Base-by-base conservation (phyloP, 1,284 basidiomycete species). In the Cutaneotrichosporon sp. region DNA sequence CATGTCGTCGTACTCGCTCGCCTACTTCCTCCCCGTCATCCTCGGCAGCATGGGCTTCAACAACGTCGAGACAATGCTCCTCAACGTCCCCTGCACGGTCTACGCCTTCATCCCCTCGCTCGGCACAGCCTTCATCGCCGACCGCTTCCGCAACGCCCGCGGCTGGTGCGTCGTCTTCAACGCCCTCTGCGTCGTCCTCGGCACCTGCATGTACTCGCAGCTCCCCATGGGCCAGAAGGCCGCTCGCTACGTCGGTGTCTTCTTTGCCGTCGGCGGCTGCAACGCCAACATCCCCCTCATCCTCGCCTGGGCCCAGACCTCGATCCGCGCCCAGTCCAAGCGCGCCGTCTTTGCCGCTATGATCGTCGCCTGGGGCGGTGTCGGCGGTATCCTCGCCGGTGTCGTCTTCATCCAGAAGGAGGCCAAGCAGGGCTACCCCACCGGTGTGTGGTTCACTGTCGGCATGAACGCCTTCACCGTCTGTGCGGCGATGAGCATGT, bases 281-380 rank as follows among this genome's bases (percentile, higher is more conserved):
- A 60, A 71, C 64, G 59, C 67, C 55, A 76, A 73, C 63, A 65
- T 75, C 11, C 76, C 78, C 5, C 70, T 72, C 43, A 67, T 73
- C 43, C 62, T 75, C 29, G 67, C 73, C 7, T 78, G 75, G 69
- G 71, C 72, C 47, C 73, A 77, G 63, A 79, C 77, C 68, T 81
- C 80, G 71, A 77, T 82, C 43, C 76, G 76, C 16, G 71, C 73
- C n/a, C 77, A 81, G 65, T 73, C 74, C 29, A 81, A 81, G 63
- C 66, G 70, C 45, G 67, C 71, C 24, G 75, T 78, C 46, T 47
- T 59, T n/a, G 51, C 56, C 20, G 62, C 60, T 1, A 27, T 63
- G 33, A 46, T 64, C 34, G 62, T 66, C 38, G 65, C 62, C n/a
- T 51, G 50, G 46, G 65, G 65, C n/a, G 62, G 65, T 38, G 52